Percentiles rank a stretch among this genome's conserved stretches.
Evolutionary conservation across 108 stramenopile genomes (phyloP).

Genomic region (Aurantiochytrium sp.): DNA sequence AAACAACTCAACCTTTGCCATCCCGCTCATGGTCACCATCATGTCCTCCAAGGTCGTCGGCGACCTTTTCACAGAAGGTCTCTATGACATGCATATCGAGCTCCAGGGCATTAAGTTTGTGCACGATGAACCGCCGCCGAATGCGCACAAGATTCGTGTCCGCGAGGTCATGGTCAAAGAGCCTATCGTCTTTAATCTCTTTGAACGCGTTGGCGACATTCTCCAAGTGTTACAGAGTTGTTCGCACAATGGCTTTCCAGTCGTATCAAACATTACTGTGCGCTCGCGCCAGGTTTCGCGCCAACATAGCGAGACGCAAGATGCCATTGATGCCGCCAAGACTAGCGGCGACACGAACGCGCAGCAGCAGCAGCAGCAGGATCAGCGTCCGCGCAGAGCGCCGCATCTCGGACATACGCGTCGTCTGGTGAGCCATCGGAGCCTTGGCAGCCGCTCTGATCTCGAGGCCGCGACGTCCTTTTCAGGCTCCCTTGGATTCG

Average conservation of each 20-base stretch:
- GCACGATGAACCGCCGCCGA: constrained; percentile 41
- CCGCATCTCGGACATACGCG: constrained; percentile 23
- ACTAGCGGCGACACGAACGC: not conserved
- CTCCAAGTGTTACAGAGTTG: constrained; percentile 32
- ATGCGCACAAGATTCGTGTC: constrained; percentile 27
- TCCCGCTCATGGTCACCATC: constrained; percentile 95
- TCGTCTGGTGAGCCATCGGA: not conserved
- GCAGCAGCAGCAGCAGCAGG: not conserved
- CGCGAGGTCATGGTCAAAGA: constrained; percentile 50
- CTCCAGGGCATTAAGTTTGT: constrained; percentile 48
- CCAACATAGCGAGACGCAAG: not conserved
- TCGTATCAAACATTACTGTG: constrained; percentile 39
- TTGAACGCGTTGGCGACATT: constrained; percentile 34
- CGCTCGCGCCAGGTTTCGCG: not conserved
- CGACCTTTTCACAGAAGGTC: constrained; percentile 91
- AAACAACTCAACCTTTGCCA: constrained; percentile 91
- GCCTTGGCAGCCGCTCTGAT: not conserved
- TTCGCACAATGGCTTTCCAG: constrained; percentile 61
- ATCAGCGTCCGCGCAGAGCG: constrained; percentile 17
- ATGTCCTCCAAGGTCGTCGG: constrained; percentile 90
- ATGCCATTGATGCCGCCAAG: constrained; percentile 33
- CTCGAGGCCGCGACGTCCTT: not conserved
- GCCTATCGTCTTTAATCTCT: constrained; percentile 24
- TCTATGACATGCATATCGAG: constrained; percentile 87
- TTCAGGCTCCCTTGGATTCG: too few relatives aligned